These are phyloP conservation scores for Terana coerulea DNA, from an alignment of 768 basidiomycete genomes.

Conservation along the genomic window DNA sequence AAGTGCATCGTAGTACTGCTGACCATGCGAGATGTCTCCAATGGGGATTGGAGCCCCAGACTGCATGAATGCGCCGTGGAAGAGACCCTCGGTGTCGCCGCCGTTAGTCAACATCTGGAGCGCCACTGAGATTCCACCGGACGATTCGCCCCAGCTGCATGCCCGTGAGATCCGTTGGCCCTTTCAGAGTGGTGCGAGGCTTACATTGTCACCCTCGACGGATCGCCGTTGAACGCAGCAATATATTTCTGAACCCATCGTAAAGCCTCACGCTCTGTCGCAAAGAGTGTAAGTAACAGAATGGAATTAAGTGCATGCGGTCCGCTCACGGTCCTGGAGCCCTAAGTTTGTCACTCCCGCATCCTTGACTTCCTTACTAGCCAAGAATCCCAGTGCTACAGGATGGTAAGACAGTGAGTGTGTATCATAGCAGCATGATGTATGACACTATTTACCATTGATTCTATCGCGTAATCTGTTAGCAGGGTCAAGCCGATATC, in stretches of 20 bases:
- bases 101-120: constrained; percentile 24
- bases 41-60: constrained; percentile 15
- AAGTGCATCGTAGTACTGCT: constrained; percentile 38
- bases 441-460: not conserved
- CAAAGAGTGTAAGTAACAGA: not conserved
- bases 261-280: constrained; percentile 8
- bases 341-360: constrained; percentile 45
- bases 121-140: constrained; percentile 33
- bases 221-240: constrained; percentile 7
- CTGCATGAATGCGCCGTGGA: constrained; percentile 35
- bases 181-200: not conserved
- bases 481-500: not conserved
- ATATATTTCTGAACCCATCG: constrained; percentile 13
- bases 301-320: not conserved
- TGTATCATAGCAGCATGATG: not conserved
- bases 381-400: constrained; percentile 38
- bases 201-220: constrained; percentile 9
- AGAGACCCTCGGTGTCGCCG: constrained; percentile 24
- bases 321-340: constrained; percentile 41
- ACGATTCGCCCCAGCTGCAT: constrained; percentile 31
- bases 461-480: not conserved
- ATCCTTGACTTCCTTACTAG: constrained; percentile 35
- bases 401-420: not conserved
- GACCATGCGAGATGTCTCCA: constrained; percentile 19
- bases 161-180: not conserved